Evolutionary conservation across 2,329 filamentous ascomycete genomes (phyloP).

Genomic region (Basipetospora chlamydospora): DNA sequence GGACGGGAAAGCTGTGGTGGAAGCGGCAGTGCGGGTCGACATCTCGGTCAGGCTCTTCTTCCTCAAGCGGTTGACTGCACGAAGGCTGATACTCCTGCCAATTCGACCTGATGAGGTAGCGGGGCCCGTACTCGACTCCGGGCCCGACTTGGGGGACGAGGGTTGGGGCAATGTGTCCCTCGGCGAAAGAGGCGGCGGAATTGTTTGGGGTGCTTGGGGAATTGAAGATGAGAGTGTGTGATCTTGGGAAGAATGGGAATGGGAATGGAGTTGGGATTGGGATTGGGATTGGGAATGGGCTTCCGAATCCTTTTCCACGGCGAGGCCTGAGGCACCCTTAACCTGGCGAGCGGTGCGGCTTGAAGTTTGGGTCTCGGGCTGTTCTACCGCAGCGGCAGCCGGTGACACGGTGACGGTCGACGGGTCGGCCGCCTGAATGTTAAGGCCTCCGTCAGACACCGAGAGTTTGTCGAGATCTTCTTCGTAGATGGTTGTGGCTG

Average conservation of each 20-base stretch:
- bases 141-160: too few relatives aligned
- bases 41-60: slow-evolving; percentile 4
- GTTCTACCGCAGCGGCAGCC: too few relatives aligned
- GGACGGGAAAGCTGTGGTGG: too few relatives aligned
- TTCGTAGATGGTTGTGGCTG: slow-evolving; percentile 21
- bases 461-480: slow-evolving; percentile 13
- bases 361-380: too few relatives aligned
- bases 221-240: too few relatives aligned
- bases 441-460: too few relatives aligned
- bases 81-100: slow-evolving; percentile 3
- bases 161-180: background rate
- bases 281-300: background rate
- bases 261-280: background rate
- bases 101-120: background rate
- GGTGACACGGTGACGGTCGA: too few relatives aligned
- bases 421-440: too few relatives aligned
- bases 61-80: slow-evolving; percentile 3
- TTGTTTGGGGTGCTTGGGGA: too few relatives aligned
- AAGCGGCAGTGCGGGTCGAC: background rate
- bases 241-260: too few relatives aligned
- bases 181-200: slow-evolving; percentile 1
- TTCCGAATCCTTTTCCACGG: background rate
- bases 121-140: too few relatives aligned
- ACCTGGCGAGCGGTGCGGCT: too few relatives aligned
- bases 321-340: background rate